A percentile compares a stretch with the other conserved stretches of the same genome.
These are phyloP conservation scores for Papilionanthe hybrid DNA, from an alignment of 116 monocot genomes.

Conservation along the genomic window DNA sequence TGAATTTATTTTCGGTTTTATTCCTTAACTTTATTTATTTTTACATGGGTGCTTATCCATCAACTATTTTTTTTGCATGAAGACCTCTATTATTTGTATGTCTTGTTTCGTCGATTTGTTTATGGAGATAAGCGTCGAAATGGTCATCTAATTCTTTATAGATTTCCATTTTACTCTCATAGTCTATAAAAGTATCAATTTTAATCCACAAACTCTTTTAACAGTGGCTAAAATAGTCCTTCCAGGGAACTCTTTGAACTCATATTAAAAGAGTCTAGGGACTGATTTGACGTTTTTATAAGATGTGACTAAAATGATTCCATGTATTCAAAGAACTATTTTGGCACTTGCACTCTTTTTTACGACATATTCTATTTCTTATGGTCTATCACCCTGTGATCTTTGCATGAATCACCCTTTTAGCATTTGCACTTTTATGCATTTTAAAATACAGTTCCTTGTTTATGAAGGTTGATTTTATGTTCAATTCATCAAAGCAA, in stretches of 20 bases:
- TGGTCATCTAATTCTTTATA: too few relatives aligned
- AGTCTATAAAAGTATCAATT: too few relatives aligned
- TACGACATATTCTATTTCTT: background rate
- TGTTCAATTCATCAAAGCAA: slow-evolving; percentile 86
- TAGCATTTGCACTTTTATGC: background rate
- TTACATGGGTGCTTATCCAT: background rate
- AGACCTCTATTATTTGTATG: background rate
- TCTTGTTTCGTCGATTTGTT: background rate
- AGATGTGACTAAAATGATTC: too few relatives aligned
- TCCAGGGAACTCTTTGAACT: too few relatives aligned
- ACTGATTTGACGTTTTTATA: too few relatives aligned
- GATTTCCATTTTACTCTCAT: too few relatives aligned
- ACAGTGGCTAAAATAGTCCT: too few relatives aligned
- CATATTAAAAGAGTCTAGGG: too few relatives aligned
- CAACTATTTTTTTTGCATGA: background rate
- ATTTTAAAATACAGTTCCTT: background rate
- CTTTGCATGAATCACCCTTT: background rate
- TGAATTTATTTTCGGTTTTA: background rate
- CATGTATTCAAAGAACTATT: too few relatives aligned
- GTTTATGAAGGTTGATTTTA: slow-evolving; percentile 71
- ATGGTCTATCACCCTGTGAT: background rate
- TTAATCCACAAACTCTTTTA: too few relatives aligned
- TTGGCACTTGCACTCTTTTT: too few relatives aligned
- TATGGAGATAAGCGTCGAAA: too few relatives aligned
- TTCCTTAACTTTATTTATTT: background rate